phyloP scores from a whole-genome alignment of 495 filamentous ascomycete species.

The Penicillium robsamsonii region DNA sequence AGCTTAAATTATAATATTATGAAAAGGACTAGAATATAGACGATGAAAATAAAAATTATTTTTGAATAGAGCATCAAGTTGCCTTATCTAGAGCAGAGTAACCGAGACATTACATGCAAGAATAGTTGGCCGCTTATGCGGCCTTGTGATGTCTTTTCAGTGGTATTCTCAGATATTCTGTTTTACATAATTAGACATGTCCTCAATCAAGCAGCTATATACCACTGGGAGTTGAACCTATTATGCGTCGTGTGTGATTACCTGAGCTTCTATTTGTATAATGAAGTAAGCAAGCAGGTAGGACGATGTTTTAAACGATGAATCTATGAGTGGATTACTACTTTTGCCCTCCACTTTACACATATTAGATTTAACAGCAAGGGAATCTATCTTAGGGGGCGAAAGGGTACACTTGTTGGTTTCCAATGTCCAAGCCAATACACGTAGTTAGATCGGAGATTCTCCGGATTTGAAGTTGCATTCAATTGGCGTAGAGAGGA shows the following conservation, averaged over 20 bases:
- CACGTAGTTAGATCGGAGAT: background rate
- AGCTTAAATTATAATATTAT: constrained; percentile 18
- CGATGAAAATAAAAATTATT: background rate
- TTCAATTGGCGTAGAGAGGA: no score
- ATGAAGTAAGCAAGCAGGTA: background rate
- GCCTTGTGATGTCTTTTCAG: no score
- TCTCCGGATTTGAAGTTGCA: background rate
- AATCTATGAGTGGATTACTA: no score
- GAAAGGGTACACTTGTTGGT: background rate
- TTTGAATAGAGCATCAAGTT: background rate
- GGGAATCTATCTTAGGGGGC: background rate
- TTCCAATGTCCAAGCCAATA: background rate
- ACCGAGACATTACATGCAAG: background rate
- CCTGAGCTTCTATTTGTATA: background rate
- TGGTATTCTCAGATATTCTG: no score
- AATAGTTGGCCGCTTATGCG: no score
- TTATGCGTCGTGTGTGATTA: background rate
- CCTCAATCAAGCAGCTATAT: background rate
- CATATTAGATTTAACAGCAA: background rate
- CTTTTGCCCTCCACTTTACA: no score
- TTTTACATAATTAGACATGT: background rate
- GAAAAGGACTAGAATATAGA: constrained; percentile 6
- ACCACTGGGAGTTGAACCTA: background rate
- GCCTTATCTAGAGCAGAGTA: background rate
- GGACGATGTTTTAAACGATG: no score